Base-by-base conservation (phyloP, 345 rosid species). In the Luvunga scandens region DNA sequence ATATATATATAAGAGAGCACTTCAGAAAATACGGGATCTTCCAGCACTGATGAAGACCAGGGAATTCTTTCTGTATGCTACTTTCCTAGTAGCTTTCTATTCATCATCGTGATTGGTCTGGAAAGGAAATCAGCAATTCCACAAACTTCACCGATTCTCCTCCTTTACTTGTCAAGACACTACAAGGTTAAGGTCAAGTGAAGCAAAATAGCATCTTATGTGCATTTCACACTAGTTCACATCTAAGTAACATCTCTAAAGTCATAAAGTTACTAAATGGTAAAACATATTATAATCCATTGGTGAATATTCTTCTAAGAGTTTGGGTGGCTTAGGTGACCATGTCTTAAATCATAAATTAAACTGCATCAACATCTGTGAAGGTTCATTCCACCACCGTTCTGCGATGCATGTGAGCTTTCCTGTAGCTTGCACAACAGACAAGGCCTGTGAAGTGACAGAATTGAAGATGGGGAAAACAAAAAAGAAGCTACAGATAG, bases 381-480 rank as follows among this genome's bases (percentile, higher is more conserved):
- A 88, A 34, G 97, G 87, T 78, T 92, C 98, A 30, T 88, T 78
- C 89, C 94, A 16, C 84, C 87, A 66, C 89, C 78, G 84, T 86
- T 81, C 60, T 89, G 91, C 8, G 87, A 84, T 38, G 86, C 83
- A 0, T 91, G 90, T 12, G 90, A 90, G 81, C 92, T 91, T 81
- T 94, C 99, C 79, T 94, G 98, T 78, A 94, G 88, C 80, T 91
- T 92, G n/a, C n/a, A n/a, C n/a, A n/a, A n/a, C n/a, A 83, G 99
- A 91, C 78, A 97, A 97, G 85, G 94, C 98, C 77, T 90, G 93
- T 85, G 98, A 94, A 84, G 90, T 73, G 75, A 79, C 91, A 28
- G 99, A 97, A 72, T 77, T 97, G 74, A 85, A 94, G 77, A 72
- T 86, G 70, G 99, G 91, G 83, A 83, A 91, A 80, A 93, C 91